Conservation (phyloP, 1,139 yeast genomes). For the Meyerozyma smithsonii region DNA sequence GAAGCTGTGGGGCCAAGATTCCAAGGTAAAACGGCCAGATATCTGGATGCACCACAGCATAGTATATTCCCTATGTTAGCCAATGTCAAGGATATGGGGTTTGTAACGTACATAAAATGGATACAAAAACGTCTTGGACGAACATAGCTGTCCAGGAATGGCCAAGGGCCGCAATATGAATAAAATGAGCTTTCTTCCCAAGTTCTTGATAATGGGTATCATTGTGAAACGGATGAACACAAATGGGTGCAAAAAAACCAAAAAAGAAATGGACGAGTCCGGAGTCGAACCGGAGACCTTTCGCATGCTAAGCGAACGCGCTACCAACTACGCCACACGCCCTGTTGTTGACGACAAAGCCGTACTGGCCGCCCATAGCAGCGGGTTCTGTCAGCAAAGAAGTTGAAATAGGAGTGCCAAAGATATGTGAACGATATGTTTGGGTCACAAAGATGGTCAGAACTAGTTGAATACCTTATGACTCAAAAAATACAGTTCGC, state of each 20-base stretch:
- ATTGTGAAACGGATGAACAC: not conserved
- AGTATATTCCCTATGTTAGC: constrained; percentile 11
- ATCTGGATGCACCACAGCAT: constrained; percentile 37
- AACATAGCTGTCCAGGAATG: constrained; percentile 14
- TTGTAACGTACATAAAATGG: constrained; percentile 22
- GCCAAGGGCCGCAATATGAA: constrained; percentile 3
- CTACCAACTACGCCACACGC: constrained; percentile 94
- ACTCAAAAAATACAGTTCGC: too few species aligned
- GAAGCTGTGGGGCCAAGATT: constrained; percentile 42
- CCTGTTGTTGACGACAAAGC: constrained; percentile 24
- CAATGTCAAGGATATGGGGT: not conserved
- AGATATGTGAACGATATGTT: too few species aligned
- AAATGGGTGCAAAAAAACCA: constrained; percentile 2
- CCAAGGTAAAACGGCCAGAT: constrained; percentile 50
- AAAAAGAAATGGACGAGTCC: constrained; percentile 66
- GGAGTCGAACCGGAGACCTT: constrained; percentile 90
- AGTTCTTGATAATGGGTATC: not conserved
- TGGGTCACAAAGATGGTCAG: too few species aligned
- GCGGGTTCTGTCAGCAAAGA: too few species aligned
- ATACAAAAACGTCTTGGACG: constrained; percentile 22
- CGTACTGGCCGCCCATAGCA: too few species aligned
- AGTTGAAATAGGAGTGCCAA: too few species aligned
- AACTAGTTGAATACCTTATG: too few species aligned
- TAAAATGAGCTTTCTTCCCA: not conserved
- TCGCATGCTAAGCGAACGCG: constrained; percentile 90